These are phyloP conservation scores for Pyricularia pennisetigena DNA, from an alignment of 2,329 filamentous ascomycete genomes.

Conservation along the genomic window DNA sequence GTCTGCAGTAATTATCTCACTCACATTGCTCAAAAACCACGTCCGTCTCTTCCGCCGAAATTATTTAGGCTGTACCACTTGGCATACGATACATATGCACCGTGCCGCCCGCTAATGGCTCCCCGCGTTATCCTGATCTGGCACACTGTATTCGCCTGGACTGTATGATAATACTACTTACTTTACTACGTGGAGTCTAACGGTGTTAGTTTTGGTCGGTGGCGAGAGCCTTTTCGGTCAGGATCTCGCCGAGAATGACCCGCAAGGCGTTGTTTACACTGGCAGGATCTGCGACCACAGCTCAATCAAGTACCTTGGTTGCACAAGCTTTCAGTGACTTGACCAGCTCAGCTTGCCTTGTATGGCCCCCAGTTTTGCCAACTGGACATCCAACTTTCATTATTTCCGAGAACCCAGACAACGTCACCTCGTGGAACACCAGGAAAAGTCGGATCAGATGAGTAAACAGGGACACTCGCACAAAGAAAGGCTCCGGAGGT, in stretches of 20 bases:
- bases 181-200: no score
- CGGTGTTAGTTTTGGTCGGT: not conserved
- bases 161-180: no score
- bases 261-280: not conserved
- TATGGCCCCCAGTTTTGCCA: no score
- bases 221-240: not conserved
- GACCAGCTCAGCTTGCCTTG: no score
- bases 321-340: no score
- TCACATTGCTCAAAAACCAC: not conserved
- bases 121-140: not conserved
- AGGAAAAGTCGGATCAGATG: not conserved
- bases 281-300: not conserved
- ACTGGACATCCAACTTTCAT: not conserved
- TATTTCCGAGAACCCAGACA: not conserved
- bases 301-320: no score
- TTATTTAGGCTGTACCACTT: not conserved
- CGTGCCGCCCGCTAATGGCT: not conserved
- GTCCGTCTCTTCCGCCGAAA: no score
- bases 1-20: not conserved
- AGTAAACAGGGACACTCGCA: not conserved
- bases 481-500: not conserved
- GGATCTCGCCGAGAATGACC: not conserved
- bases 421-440: not conserved
- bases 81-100: not conserved
- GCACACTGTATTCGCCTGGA: not conserved